phyloP scores from a whole-genome alignment of 2,329 filamentous ascomycete genomes.

The Capronia americana region DNA sequence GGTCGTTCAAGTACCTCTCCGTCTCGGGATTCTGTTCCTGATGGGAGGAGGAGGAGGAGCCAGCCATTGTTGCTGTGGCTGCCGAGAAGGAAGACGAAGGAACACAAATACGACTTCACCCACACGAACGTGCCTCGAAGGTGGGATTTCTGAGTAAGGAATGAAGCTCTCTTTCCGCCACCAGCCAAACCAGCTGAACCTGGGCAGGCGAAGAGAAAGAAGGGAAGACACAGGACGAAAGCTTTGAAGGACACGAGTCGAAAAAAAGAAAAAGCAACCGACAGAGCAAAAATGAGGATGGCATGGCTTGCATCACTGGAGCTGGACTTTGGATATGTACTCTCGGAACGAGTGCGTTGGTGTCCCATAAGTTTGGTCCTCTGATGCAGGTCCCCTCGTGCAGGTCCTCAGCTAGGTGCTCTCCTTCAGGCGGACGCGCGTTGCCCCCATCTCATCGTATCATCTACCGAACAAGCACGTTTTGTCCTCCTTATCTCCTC shows the following conservation, averaged over 20 bases:
- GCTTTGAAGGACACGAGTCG: too few species aligned
- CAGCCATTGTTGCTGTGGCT: slow-evolving; percentile 5
- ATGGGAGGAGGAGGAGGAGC: slow-evolving; percentile 9
- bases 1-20: slow-evolving; percentile 2
- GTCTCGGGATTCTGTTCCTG: slow-evolving; percentile 8
- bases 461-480: neutral
- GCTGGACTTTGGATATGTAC: neutral
- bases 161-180: neutral
- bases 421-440: neutral
- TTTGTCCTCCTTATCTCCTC: neutral
- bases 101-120: neutral
- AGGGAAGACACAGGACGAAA: too few species aligned
- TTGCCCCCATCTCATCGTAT: neutral
- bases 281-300: neutral
- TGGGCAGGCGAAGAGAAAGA: slow-evolving; percentile 3
- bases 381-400: neutral
- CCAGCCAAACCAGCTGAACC: slow-evolving; percentile 1
- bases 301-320: neutral
- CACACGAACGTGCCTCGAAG: neutral
- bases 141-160: neutral
- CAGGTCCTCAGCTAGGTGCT: neutral
- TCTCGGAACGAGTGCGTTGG: neutral
- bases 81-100: slow-evolving; percentile 3
- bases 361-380: neutral
- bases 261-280: too few species aligned